Base-by-base conservation (phyloP, 805 yeast genomes). In the Lachancea nothofagi region DNA sequence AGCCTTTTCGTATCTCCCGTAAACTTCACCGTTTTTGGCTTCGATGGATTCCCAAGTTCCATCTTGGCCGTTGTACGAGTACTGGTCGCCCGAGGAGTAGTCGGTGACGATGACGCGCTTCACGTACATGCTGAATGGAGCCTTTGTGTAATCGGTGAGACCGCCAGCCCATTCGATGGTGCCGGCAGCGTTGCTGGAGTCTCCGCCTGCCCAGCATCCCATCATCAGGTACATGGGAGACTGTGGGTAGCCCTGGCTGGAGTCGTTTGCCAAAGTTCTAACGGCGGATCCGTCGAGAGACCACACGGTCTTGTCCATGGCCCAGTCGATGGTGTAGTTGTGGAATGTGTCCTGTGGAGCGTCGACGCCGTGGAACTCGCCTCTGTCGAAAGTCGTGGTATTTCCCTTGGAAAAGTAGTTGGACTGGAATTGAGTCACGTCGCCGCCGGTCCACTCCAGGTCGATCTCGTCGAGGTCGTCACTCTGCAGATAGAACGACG, bases 391-490 rank as follows among this genome's bases (percentile, higher is more conserved):
- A 3, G 90, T 77, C 8, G 80, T 60, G 2, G 85, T 78, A 55
- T 80, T 66, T 44, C 96, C 96, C 59, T 88, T 83, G 26, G 87
- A 76, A 66, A 86, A 88, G 61, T 63, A 89, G 58, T 83, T 83
- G 19, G 88, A 70, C 64, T 85, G 94, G 50, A 83, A 77, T 57
- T 85, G 80, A 29, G 75, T 70, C 19, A 69, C 68, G 56, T 88
- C 95, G 34, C 84, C 78, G 14, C 96, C 96, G 32, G 83, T 69
- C 80, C 93, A 83, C 61, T 89, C 96, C 35, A 83, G 55, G 64
- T 89, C 97, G 33, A 89, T 78, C 64, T 89, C 97, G 62, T 89
- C 97, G 47, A 81, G 67, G 53, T 83, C 95, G 59, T 89, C 96
- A 51, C 75, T 69, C 56, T 86, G 94, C 40, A 88, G 69, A 48